A percentile compares a stretch with the other conserved stretches of the same genome.
These are phyloP conservation scores for Populus tremula DNA, from an alignment of 345 rosid genomes.

Conservation along the genomic window DNA sequence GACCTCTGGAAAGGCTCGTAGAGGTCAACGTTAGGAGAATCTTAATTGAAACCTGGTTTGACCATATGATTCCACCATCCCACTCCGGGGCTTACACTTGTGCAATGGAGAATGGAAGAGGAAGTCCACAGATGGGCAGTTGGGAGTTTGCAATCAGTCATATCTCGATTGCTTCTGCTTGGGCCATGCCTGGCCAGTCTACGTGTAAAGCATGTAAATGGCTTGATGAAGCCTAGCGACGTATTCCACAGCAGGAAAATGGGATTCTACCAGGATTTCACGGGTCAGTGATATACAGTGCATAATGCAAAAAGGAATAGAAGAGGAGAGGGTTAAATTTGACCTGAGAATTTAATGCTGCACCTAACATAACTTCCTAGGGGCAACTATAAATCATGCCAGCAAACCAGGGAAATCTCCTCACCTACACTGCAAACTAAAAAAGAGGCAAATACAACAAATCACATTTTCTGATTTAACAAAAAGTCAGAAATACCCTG, in stretches of 20 bases:
- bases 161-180: neutral
- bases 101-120: conserved; percentile 8
- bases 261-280: conserved; percentile 6
- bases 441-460: neutral
- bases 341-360: conserved; percentile 37
- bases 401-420: conserved; percentile 23
- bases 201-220: conserved; percentile 6
- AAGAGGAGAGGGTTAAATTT: conserved; percentile 3
- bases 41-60: conserved; percentile 6
- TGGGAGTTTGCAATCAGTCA: conserved; percentile 38
- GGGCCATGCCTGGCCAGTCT: conserved; percentile 7
- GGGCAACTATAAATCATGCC: conserved; percentile 23
- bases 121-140: conserved; percentile 18
- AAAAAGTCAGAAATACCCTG: conserved; percentile 28
- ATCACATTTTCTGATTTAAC: neutral
- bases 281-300: neutral
- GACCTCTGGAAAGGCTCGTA: neutral
- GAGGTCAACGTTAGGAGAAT: neutral
- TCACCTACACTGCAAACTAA: conserved; percentile 13
- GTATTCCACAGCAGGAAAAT: neutral
- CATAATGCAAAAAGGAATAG: neutral
- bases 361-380: conserved; percentile 43
- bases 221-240: conserved; percentile 1
- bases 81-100: conserved; percentile 15
- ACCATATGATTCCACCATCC: conserved; percentile 14